Base-by-base conservation (phyloP, 2,329 filamentous ascomycete species). In the Magnaporthiopsis poae region DNA sequence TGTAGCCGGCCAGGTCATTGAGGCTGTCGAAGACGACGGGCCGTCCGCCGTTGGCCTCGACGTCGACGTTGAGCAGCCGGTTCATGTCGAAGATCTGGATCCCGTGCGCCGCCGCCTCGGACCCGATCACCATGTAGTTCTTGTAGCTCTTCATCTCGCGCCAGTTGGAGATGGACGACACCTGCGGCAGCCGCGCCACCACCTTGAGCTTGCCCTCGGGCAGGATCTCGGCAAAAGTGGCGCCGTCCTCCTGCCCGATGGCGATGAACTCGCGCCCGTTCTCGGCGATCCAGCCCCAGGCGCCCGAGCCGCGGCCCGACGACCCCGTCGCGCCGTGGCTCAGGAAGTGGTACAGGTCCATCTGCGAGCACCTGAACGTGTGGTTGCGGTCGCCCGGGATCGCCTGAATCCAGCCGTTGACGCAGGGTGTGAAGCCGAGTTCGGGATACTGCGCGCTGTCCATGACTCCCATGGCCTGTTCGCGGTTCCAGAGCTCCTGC, bases 61-160 rank as follows among this genome's bases (percentile, higher is more conserved):
- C 72, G 59, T 75, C 75, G 66, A 83, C 71, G 60, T 75, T 75
- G 66, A 83, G 75, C 21, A 85, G 76, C 76, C 82, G 86, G 70
- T 78, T 80, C 82, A 87, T 80, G 74, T 88, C 86, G 71, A 88
- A 88, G 74, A 88, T 80, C 74, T 88, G 86, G 63, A 88, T 80
- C 46, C 83, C 82, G 73, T 88, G 85, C 70, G 77, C 73, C 62
- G 72, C 71, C 36, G 82, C 80, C 69, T 79, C 77, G 70, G 74
- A 74, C 36, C 77, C 77, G 66, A 79, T 76, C 66, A 78, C 74
- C 65, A 75, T 73, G 67, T 75, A 73, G 73, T 73, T 74, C 66
- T 74, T 74, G 67, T 76, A 74, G 33, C 74, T 74, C 68, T 78
- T 78, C 70, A 85, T 85, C 73, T 86, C 82, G 63, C 82, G 78